These are phyloP conservation scores for Prunus campanulata DNA, from an alignment of 306 rosid genomes.

Conservation along the genomic window DNA sequence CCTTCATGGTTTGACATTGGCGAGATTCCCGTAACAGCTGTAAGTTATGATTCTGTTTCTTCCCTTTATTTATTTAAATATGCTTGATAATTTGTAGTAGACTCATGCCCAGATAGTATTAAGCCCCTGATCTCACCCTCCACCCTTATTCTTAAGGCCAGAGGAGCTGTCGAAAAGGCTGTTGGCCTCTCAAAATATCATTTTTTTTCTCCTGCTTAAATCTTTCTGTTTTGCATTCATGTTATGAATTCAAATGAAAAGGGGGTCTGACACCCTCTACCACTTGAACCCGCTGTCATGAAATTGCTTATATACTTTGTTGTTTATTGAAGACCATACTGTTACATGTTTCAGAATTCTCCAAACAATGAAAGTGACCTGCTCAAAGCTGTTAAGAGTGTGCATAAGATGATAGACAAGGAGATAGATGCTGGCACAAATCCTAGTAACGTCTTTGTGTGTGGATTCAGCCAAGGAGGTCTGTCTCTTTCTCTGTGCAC, in stretches of 20 bases:
- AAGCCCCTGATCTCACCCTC: neutral
- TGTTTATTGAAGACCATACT: neutral
- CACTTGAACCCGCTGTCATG: neutral
- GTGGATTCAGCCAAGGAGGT: conserved; percentile 99
- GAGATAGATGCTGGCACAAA: conserved; percentile 74
- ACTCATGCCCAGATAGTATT: neutral
- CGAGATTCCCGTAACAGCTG: conserved; percentile 72
- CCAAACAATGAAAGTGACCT: conserved; percentile 65
- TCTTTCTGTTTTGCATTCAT: neutral
- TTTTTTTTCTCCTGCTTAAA: neutral
- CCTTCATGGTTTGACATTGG: conserved; percentile 92
- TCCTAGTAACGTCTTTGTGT: conserved; percentile 74
- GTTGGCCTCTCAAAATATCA: neutral
- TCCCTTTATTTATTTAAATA: neutral
- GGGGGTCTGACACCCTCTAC: neutral
- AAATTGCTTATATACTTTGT: neutral
- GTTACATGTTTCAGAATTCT: conserved; percentile 50
- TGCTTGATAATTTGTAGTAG: neutral
- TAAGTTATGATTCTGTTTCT: conserved; percentile 34
- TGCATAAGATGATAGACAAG: conserved; percentile 80
- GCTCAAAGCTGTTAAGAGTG: conserved; percentile 71
- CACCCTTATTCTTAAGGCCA: neutral
- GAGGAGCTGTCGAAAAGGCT: neutral
- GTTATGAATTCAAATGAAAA: neutral
- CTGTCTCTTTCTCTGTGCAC: conserved; percentile 16